Conservation (phyloP, 345 rosid species). For the Citrus australasica region DNA sequence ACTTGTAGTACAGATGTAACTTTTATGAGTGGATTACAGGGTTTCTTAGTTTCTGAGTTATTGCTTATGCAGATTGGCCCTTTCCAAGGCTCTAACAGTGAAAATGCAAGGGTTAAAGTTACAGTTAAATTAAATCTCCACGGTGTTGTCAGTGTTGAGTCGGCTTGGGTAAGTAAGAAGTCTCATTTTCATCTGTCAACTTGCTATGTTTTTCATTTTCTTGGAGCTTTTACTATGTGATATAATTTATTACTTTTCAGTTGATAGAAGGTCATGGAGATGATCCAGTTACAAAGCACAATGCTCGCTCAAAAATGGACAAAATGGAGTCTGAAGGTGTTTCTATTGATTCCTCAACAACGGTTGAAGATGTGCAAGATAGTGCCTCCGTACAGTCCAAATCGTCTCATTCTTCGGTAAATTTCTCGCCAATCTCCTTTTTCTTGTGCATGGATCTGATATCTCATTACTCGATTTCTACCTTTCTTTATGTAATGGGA, state of each 20-base stretch:
- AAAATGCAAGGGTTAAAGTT: slow-evolving; percentile 48
- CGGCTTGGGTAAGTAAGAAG: slow-evolving; percentile 36
- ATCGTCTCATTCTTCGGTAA: slow-evolving; percentile 35
- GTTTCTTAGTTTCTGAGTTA: slow-evolving; percentile 2
- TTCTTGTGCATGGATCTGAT: not conserved
- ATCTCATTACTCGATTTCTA: not conserved
- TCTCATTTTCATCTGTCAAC: not conserved
- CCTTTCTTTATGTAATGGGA: not conserved
- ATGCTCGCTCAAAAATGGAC: slow-evolving; percentile 16
- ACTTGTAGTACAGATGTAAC: not conserved
- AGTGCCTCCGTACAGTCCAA: slow-evolving; percentile 8
- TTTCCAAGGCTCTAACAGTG: slow-evolving; percentile 28
- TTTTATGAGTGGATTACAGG: slow-evolving; percentile 1
- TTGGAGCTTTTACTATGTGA: not conserved
- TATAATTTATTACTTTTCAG: slow-evolving; percentile 27
- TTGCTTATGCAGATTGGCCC: slow-evolving; percentile 50
- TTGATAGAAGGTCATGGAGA: slow-evolving; percentile 33
- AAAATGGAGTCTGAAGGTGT: slow-evolving; percentile 16
- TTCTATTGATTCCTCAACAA: slow-evolving; percentile 18
- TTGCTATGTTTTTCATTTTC: not conserved
- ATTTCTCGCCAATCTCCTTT: slow-evolving; percentile 1
- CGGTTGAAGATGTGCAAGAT: slow-evolving; percentile 28
- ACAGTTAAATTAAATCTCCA: slow-evolving; percentile 48
- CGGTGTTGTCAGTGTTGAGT: slow-evolving; percentile 44
- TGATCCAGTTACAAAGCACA: slow-evolving; percentile 17